Base-by-base conservation (phyloP, 2,329 filamentous ascomycete species). In the Cucurbitaria berberidis region DNA sequence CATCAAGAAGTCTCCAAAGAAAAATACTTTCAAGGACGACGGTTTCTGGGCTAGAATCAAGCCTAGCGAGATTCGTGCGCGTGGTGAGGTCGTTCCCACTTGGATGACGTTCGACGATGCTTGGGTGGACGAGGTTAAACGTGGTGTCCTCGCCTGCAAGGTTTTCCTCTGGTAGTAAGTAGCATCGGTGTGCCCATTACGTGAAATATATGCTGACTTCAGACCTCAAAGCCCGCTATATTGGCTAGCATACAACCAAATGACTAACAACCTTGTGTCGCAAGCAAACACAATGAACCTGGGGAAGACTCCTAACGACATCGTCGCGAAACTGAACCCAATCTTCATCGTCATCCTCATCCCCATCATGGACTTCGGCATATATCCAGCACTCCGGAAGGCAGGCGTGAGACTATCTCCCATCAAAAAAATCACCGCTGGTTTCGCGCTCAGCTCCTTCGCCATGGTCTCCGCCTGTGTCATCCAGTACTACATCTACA, bases 21-120 rank as follows among this genome's bases (percentile, higher is more conserved):
- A 63, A 46, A 67, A 67, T n/a, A n/a, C n/a, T 6, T 61, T 67
- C 49, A 66, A 63, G 34, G 64, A 67, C 18, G 53, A 55, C 8
- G 53, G 41, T 7, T 81, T 89, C 74, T 90, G 87, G 85, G 82
- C 88, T 22, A 65, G 76, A 1, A 81, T 84, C 53, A 89, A 88
- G 74, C 88, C 88, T 3, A 88, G 60, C 41, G 48, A 51, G 9
- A 40, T 72, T 9, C 61, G 53, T 13, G 64, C 62, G 7, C 59
- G 54, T 38, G 76, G 81, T 5, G 73, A 75, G 0, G n/a, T n/a
- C n/a, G n/a, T n/a, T n/a, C n/a, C n/a, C n/a, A n/a, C n/a, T 0
- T 91, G 88, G 88, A 91, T 91, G 87, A 90, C 86, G 0, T 92
- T 90, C 61, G 89, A 92, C 56, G 89, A 92, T 61, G 84, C 84